These are phyloP conservation scores for Calocybe indica DNA, from an alignment of 768 basidiomycete species.

Conservation along the genomic window DNA sequence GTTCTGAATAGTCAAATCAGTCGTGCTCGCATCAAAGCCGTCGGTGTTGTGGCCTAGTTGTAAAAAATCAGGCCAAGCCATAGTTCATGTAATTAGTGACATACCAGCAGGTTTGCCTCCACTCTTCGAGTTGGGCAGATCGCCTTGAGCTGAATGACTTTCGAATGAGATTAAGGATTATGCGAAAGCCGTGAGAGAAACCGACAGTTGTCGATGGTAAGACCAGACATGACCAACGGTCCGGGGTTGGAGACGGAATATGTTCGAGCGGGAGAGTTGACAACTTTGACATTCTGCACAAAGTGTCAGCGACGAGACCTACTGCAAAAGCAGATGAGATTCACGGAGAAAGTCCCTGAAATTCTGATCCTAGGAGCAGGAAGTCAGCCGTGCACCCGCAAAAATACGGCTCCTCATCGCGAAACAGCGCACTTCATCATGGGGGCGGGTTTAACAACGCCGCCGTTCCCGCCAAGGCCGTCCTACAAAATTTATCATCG, in stretches of 20 bases:
- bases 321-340: constrained; percentile 13
- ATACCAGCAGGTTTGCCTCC: constrained; percentile 36
- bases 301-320: constrained; percentile 20
- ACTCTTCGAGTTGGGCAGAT: constrained; percentile 45
- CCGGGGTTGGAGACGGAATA: constrained; percentile 35
- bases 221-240: constrained; percentile 33
- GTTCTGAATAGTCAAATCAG: constrained; percentile 32
- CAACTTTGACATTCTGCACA: constrained; percentile 31
- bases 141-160: constrained; percentile 48
- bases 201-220: constrained; percentile 55
- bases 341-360: constrained; percentile 28
- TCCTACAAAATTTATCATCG: constrained; percentile 21
- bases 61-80: neutral
- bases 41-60: constrained; percentile 40
- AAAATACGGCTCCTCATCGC: no score
- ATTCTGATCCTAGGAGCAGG: constrained; percentile 25
- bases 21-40: constrained; percentile 38
- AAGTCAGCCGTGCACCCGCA: neutral
- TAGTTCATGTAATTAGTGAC: neutral
- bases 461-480: constrained; percentile 31
- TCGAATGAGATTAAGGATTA: constrained; percentile 1
- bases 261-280: constrained; percentile 34
- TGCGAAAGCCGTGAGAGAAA: neutral
- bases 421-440: constrained; percentile 33
- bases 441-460: constrained; percentile 33